phyloP scores from a whole-genome alignment of 306 rosid genomes.

The Ormosia emarginata region DNA sequence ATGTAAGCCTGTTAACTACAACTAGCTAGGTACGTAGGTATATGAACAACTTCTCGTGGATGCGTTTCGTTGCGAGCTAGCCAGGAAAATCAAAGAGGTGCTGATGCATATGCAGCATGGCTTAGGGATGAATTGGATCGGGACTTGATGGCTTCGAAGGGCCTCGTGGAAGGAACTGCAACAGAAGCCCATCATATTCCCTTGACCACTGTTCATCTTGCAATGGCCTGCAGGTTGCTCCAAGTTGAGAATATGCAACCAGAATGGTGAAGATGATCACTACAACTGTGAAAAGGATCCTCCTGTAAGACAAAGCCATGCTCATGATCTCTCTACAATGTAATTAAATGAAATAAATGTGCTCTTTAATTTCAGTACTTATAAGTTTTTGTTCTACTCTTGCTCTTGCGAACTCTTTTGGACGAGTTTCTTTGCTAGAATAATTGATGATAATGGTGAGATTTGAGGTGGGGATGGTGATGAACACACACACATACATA shows the following conservation, averaged over 20 bases:
- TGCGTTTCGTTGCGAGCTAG: background rate
- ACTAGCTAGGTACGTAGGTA: background rate
- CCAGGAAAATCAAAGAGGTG: background rate
- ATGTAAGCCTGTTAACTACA: background rate
- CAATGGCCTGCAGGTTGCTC: constrained; percentile 40
- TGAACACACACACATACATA: background rate
- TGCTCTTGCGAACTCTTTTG: background rate
- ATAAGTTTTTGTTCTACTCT: background rate
- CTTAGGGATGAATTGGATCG: constrained; percentile 26
- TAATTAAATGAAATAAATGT: background rate
- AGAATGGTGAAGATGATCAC: constrained; percentile 25
- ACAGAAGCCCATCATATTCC: constrained; percentile 31
- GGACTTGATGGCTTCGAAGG: background rate
- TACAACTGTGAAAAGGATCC: constrained; percentile 21
- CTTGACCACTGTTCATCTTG: constrained; percentile 33
- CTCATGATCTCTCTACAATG: background rate
- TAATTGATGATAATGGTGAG: background rate
- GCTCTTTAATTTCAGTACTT: background rate
- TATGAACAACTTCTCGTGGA: background rate
- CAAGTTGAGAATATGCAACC: constrained; percentile 31
- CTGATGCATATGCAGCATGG: too few species aligned
- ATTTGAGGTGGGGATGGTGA: background rate
- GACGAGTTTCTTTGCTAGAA: background rate
- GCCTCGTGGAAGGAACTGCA: constrained; percentile 45
- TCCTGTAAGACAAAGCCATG: constrained; percentile 6